Percentiles rank a stretch among this genome's conserved stretches.
phyloP scores from a whole-genome alignment of 2,329 filamentous ascomycete species.

The Cladophialophora carrionii region DNA sequence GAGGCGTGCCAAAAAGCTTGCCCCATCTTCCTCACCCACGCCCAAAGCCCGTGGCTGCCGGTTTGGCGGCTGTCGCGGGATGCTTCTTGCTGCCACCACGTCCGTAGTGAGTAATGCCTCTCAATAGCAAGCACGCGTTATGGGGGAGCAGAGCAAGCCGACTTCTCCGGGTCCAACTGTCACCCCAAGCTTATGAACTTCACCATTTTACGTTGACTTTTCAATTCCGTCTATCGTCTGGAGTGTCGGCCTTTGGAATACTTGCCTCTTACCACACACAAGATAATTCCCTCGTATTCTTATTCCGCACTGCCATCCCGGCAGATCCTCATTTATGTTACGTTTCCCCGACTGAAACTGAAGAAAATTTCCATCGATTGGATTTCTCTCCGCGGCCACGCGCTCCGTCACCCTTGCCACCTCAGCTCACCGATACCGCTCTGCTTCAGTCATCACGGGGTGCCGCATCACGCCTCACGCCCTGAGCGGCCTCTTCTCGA shows the following conservation, averaged over 20 bases:
- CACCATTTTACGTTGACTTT: neutral
- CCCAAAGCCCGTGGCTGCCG: neutral
- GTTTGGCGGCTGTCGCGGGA: neutral
- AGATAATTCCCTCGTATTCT: slow-evolving; percentile 1
- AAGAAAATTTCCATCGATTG: slow-evolving; percentile 1
- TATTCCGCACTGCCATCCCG: slow-evolving; percentile 1
- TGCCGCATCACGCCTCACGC: neutral
- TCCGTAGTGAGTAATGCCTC: neutral
- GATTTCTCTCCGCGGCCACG: neutral
- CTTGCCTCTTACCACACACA: slow-evolving; percentile 10
- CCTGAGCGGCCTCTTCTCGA: neutral
- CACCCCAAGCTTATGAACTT: neutral
- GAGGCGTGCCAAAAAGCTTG: neutral
- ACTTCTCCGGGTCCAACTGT: neutral
- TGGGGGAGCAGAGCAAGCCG: neutral
- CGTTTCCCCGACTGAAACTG: slow-evolving; percentile 9
- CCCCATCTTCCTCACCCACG: too few relatives aligned
- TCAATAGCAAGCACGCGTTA: neutral
- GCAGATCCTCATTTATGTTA: slow-evolving; percentile 9
- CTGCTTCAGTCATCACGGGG: slow-evolving; percentile 5
- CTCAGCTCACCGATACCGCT: neutral
- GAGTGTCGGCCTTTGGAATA: slow-evolving; percentile 6
- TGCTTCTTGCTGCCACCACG: neutral
- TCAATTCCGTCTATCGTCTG: neutral
- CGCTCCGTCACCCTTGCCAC: slow-evolving; percentile 15